Base-by-base conservation (phyloP, 371 early-diverging fungal species). In the Mucor indicus region DNA sequence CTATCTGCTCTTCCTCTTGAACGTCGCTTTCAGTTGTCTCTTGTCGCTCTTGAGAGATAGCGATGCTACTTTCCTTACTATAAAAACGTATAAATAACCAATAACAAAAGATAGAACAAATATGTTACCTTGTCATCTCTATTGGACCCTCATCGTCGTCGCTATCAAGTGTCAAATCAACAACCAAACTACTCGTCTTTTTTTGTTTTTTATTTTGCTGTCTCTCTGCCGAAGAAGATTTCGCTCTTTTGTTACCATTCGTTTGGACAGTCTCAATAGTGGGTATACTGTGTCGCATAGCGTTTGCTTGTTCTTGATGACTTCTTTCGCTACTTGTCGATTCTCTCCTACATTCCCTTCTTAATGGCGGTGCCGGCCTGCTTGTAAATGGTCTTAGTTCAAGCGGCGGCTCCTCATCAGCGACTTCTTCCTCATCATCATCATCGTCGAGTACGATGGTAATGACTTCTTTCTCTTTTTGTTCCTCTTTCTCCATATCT, bases 91-190 rank as follows among this genome's bases (percentile, higher is more conserved):
- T n/a, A n/a, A n/a, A n/a, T n/a, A n/a, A n/a, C n/a, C n/a, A n/a
- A n/a, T n/a, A n/a, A n/a, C n/a, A n/a, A n/a, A n/a, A n/a, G n/a
- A n/a, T n/a, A n/a, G n/a, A n/a, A n/a, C n/a, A n/a, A n/a, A n/a
- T n/a, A n/a, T n/a, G n/a, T n/a, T n/a, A n/a, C n/a, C n/a, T n/a
- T n/a, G n/a, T n/a, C n/a, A n/a, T n/a, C n/a, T n/a, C n/a, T n/a
- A n/a, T n/a, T n/a, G n/a, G n/a, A n/a, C n/a, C 44, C 2, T n/a
- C 24, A 23, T 85, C 84, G 10, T 76, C 75, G 35, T 84, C 85
- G 36, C 79, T 79, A 37, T 71, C 70, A 6, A 83, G 61, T 1
- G 85, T 87, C 33, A 87, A 60, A 53, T 87, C 85, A 24, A 87
- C 79, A 15, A 80, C 62, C 50, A 57, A 50, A n/a, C n/a, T n/a